Conservation (phyloP, 2,329 filamentous ascomycete genomes). For the Ceratocystis colombiana region DNA sequence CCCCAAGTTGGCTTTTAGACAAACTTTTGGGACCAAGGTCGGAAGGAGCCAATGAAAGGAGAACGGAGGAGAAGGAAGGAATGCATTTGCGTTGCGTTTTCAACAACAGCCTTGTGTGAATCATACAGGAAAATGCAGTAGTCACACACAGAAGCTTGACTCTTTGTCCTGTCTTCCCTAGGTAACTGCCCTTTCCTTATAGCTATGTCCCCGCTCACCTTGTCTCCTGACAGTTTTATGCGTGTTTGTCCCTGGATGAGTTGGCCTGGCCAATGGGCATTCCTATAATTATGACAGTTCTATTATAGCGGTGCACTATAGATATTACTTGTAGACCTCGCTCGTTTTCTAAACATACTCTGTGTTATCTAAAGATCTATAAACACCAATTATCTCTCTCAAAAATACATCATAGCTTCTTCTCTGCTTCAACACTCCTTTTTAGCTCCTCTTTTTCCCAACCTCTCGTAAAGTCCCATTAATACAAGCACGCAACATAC, state of each 20-base stretch:
- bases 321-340: background rate
- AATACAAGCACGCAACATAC: background rate
- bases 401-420: background rate
- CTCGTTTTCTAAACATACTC: background rate
- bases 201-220: background rate
- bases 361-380: background rate
- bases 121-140: background rate
- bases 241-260: background rate
- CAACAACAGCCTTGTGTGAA: background rate
- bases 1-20: constrained; percentile 3
- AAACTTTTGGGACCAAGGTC: background rate
- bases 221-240: background rate
- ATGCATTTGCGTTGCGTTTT: background rate
- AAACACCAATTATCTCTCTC: too few relatives aligned
- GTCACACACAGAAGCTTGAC: background rate
- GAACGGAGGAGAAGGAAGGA: background rate
- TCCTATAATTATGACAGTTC: background rate
- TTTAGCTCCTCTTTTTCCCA: background rate
- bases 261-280: background rate
- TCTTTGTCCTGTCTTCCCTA: background rate
- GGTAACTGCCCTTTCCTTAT: background rate
- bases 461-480: background rate
- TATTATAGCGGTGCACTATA: background rate
- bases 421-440: background rate
- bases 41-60: constrained; percentile 7